Evolutionary conservation across 2,329 filamentous ascomycete species (phyloP), one percentile per base, ranked within the genome.

Genomic region (Verticillium nonalfalfae): DNA sequence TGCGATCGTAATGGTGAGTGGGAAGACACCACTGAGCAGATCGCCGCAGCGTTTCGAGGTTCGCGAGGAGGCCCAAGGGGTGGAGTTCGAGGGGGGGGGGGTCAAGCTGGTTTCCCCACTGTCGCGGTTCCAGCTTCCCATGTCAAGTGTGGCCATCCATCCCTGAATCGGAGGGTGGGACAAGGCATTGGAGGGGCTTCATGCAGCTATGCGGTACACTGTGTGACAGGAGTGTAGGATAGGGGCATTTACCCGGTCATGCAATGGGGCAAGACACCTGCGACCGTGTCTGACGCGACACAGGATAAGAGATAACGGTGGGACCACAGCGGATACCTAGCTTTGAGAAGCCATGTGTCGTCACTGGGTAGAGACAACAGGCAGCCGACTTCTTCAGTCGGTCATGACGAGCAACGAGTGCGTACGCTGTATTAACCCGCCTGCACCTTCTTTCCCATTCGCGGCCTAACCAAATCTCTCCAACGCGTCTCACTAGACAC

Each of bases 101-200:
- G 58, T 56, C 58, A 38, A 26, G 58, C 40, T 55, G 39, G 57
- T 39, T 56, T 58, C 57, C 57, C 57, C 57, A 52, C 38, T 31
- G 39, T 58, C 36, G 57, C 57, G 39, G 57, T 40, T 58, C 26
- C 26, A 40, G 38, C 56, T 31, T 40, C n/a, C 45, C 45, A 45
- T 15, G 39, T n/a, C 45, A 11, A 50, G 45, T 21, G 45, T 50
- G 39, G 15, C n/a, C 45, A 50, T 18, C 21, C n/a, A 21, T 50
- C n/a, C 45, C 45, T 50, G 45, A 50, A 50, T 50, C 45, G 45
- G 45, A 50, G 45, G 45, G 45, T 18, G 18, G 45, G 45, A 50
- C 18, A 18, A n/a, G 45, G 45, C 7, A 21, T 50, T 50, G 45
- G 45, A 50, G 45, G 45, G 45, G 45, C 45, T 50, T n/a, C 45